A percentile compares a stretch with the other conserved stretches of the same genome.
Conservation (phyloP, 163 green algal genomes). For the Botryococcus braunii region DNA sequence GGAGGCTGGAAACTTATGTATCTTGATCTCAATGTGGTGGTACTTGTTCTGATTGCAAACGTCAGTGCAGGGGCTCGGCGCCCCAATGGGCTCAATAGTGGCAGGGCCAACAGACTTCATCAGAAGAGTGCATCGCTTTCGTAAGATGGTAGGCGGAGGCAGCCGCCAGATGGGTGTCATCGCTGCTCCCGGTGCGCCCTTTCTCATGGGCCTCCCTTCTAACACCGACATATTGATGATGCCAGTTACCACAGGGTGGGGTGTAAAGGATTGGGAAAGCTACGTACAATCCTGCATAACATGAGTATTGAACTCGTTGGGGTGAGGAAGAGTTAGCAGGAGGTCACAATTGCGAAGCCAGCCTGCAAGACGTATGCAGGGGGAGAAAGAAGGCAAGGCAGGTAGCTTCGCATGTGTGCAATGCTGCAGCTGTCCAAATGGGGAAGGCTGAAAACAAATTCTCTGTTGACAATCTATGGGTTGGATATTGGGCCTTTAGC, state of each 20-base stretch:
- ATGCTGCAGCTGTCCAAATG: background rate
- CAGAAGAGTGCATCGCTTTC: conserved; percentile 21
- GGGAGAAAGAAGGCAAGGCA: too few relatives aligned
- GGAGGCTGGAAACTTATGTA: too few relatives aligned
- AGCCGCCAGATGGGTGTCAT: conserved; percentile 57
- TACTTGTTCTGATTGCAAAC: too few relatives aligned
- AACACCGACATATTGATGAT: background rate
- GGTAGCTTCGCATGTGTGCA: background rate
- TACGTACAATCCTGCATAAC: background rate
- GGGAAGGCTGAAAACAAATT: background rate
- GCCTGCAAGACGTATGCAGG: too few relatives aligned
- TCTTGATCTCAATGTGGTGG: too few relatives aligned
- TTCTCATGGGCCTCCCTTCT: background rate
- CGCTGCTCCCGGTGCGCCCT: conserved; percentile 22
- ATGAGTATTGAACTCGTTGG: background rate
- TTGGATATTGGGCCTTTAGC: background rate
- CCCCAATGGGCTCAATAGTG: conserved; percentile 51
- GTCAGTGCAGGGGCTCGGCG: conserved; percentile 38
- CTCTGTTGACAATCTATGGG: background rate
- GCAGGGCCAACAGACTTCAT: conserved; percentile 42
- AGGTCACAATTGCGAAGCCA: too few relatives aligned
- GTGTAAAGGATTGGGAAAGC: background rate
- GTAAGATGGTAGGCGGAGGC: conserved; percentile 55
- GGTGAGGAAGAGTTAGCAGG: background rate
- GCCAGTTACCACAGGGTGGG: background rate